These are phyloP conservation scores for Aspergillus pseudotamarii DNA, from an alignment of 2,329 filamentous ascomycete genomes.

Conservation along the genomic window DNA sequence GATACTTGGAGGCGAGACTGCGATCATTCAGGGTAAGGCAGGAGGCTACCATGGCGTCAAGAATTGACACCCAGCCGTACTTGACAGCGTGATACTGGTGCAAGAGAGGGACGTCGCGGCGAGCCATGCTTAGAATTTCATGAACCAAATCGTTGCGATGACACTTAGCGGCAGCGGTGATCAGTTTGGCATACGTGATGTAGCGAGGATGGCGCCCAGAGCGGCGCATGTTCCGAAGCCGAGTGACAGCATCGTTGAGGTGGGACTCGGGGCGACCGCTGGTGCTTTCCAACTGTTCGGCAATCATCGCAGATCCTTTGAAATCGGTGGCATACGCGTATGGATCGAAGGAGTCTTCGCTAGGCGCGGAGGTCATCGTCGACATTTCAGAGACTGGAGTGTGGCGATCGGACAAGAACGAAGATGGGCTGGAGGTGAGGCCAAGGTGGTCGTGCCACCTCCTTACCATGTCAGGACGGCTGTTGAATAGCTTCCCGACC, in stretches of 20 bases:
- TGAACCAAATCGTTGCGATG: slow-evolving; percentile 79
- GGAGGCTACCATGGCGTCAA: slow-evolving; percentile 94
- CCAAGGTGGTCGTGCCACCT: slow-evolving; percentile 62
- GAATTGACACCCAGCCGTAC: slow-evolving; percentile 94
- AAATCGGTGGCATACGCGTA: slow-evolving; percentile 90
- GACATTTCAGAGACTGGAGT: slow-evolving; percentile 51
- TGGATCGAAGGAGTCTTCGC: slow-evolving; percentile 85
- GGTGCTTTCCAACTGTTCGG: slow-evolving; percentile 82
- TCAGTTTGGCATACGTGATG: slow-evolving; percentile 95
- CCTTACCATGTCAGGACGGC: slow-evolving; percentile 49
- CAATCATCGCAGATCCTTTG: slow-evolving; percentile 87
- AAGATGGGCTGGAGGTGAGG: slow-evolving; percentile 48
- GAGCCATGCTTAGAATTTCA: slow-evolving; percentile 87
- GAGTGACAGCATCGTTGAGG: slow-evolving; percentile 76
- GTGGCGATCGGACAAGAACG: slow-evolving; percentile 44
- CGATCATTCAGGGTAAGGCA: slow-evolving; percentile 83
- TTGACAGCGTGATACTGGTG: slow-evolving; percentile 83
- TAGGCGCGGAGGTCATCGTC: slow-evolving; percentile 60
- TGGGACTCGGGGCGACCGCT: slow-evolving; percentile 72
- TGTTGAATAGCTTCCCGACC: slow-evolving; percentile 54
- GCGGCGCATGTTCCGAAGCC: slow-evolving; percentile 91
- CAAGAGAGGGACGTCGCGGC: slow-evolving; percentile 81
- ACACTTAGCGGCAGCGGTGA: slow-evolving; percentile 83
- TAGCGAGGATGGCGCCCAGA: slow-evolving; percentile 90
- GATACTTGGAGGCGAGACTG: slow-evolving; percentile 78